Evolutionary conservation across 1,139 yeast genomes (phyloP).

Genomic region (Candida frijolesensis): DNA sequence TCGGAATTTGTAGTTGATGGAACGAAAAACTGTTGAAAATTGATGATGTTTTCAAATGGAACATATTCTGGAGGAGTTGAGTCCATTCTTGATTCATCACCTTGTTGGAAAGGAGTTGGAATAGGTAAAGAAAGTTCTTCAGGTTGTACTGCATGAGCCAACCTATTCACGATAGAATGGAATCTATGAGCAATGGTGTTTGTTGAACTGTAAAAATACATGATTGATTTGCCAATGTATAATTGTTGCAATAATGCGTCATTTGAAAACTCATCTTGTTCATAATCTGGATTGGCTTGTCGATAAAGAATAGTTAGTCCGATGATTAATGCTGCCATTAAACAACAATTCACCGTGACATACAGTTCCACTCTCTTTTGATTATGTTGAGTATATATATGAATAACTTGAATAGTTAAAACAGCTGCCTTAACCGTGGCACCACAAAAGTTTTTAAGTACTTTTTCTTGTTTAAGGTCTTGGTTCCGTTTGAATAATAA

Average conservation of each 20-base stretch:
- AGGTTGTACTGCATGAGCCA: slow-evolving; percentile 14
- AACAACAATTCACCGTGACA: slow-evolving; percentile 15
- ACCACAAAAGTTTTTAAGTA: slow-evolving; percentile 17
- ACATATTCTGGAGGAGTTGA: background rate
- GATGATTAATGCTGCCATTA: slow-evolving; percentile 18
- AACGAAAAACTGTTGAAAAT: slow-evolving; percentile 23
- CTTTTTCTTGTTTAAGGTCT: slow-evolving; percentile 14
- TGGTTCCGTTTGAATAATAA: slow-evolving; percentile 11
- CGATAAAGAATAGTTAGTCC: slow-evolving; percentile 16
- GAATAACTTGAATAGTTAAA: slow-evolving; percentile 19
- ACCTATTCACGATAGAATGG: slow-evolving; percentile 11
- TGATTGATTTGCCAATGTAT: slow-evolving; percentile 14
- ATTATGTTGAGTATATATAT: slow-evolving; percentile 14
- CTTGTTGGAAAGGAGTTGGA: slow-evolving; percentile 6
- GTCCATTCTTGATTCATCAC: background rate
- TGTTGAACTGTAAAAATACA: slow-evolving; percentile 15
- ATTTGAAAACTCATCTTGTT: slow-evolving; percentile 13
- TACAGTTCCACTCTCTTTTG: slow-evolving; percentile 18
- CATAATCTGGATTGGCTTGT: slow-evolving; percentile 11
- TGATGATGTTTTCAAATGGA: slow-evolving; percentile 19
- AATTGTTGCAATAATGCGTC: slow-evolving; percentile 13
- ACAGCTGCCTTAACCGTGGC: slow-evolving; percentile 19
- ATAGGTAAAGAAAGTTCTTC: slow-evolving; percentile 7
- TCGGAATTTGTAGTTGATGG: slow-evolving; percentile 18
- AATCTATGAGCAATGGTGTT: slow-evolving; percentile 15